Percentiles rank a stretch among this genome's conserved stretches.
Conservation (phyloP, 2,329 filamentous ascomycete genomes). For the Endocalyx cinctus region DNA sequence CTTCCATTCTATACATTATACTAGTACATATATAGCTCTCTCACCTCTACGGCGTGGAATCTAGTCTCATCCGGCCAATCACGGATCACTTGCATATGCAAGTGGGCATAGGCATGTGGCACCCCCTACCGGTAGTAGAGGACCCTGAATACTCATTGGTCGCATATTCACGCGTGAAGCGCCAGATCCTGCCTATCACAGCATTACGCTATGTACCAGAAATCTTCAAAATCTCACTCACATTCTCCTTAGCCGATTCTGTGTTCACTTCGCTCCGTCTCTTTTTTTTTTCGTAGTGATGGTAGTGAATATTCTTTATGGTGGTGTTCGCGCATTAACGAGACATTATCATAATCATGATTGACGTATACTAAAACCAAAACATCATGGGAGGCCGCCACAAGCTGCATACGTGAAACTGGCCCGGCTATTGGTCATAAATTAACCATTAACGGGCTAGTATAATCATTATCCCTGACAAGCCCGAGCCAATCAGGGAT, state of each 20-base stretch:
- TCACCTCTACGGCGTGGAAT: too few relatives aligned
- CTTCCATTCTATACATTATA: too few relatives aligned
- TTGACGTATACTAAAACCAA: neutral
- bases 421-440: neutral
- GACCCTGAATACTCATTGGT: constrained; percentile 16
- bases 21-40: too few relatives aligned
- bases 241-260: neutral
- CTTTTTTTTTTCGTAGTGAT: neutral
- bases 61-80: too few relatives aligned
- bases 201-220: too few relatives aligned
- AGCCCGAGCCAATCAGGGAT: neutral
- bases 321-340: too few relatives aligned
- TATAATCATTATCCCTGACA: too few relatives aligned
- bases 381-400: neutral
- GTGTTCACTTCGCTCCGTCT: too few relatives aligned
- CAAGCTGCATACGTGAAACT: neutral
- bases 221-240: too few relatives aligned
- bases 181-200: constrained; percentile 16
- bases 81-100: too few relatives aligned
- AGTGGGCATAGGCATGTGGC: too few relatives aligned
- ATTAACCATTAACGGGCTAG: neutral
- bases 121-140: too few relatives aligned
- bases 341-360: neutral
- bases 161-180: constrained; percentile 16
- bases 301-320: constrained; percentile 1